Evolutionary conservation across 78 protist genomes (phyloP).

Genomic region (Dictyostelium capitatum): DNA sequence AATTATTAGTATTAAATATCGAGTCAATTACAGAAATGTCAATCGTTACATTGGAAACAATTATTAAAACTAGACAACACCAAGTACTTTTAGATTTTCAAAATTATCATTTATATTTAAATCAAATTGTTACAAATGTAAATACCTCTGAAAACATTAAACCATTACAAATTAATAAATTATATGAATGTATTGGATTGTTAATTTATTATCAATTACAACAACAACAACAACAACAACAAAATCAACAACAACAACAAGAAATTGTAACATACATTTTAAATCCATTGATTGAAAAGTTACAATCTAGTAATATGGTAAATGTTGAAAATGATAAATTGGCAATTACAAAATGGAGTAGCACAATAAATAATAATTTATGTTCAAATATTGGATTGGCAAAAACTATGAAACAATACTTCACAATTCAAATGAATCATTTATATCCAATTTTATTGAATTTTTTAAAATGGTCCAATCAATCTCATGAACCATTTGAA

Average conservation of each 20-base stretch:
- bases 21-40: neutral
- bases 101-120: neutral
- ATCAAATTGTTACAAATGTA: neutral
- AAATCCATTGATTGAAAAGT: neutral
- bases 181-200: constrained; percentile 51
- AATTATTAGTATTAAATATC: neutral
- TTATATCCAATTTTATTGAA: constrained; percentile 27
- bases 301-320: neutral
- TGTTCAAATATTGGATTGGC: constrained; percentile 20
- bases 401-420: constrained; percentile 10
- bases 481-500: neutral
- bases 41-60: neutral
- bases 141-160: no score
- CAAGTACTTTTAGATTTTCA: neutral
- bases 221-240: neutral
- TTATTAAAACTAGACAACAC: neutral
- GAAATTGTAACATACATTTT: neutral
- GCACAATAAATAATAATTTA: neutral
- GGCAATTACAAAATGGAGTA: neutral
- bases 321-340: constrained; percentile 4
- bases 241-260: neutral
- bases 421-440: neutral
- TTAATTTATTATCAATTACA: constrained; percentile 1
- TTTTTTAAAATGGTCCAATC: constrained; percentile 33
- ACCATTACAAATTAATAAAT: neutral